phyloP scores from a whole-genome alignment of 345 rosid genomes.

The Moricandia arvensis region DNA sequence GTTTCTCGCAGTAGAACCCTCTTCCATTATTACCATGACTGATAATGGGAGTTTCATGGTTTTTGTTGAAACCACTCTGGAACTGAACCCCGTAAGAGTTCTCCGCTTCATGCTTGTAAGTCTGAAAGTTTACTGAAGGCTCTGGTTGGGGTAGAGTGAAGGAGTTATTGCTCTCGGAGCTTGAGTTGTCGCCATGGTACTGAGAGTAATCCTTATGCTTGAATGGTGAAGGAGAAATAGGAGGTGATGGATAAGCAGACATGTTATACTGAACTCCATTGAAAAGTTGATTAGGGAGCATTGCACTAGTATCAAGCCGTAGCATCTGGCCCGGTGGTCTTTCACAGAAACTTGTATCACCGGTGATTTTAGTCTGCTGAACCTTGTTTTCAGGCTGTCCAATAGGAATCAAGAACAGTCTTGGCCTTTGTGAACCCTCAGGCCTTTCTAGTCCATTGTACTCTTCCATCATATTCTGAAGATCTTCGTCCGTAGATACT shows the following conservation, averaged over 20 bases:
- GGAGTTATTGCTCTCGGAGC: conserved; percentile 55
- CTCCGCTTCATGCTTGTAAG: conserved; percentile 40
- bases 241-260: conserved; percentile 44
- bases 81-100: conserved; percentile 33
- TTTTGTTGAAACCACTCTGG: conserved; percentile 31
- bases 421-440: conserved; percentile 55
- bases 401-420: conserved; percentile 60
- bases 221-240: conserved; percentile 46
- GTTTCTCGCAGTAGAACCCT: conserved; percentile 39
- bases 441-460: conserved; percentile 51
- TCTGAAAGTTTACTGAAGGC: conserved; percentile 31
- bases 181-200: conserved; percentile 40
- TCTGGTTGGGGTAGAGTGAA: conserved; percentile 45
- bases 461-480: conserved; percentile 70
- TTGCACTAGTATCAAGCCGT: conserved; percentile 41
- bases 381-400: conserved; percentile 46
- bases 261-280: conserved; percentile 39
- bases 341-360: conserved; percentile 38
- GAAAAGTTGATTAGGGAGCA: conserved; percentile 33
- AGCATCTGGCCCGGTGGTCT: conserved; percentile 30
- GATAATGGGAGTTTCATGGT: conserved; percentile 14
- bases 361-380: conserved; percentile 18
- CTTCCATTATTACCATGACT: conserved; percentile 35
- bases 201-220: conserved; percentile 42
- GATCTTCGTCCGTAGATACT: conserved; percentile 63